These are phyloP conservation scores for Porogramme epimiltina DNA, from an alignment of 1,284 basidiomycete genomes.

Conservation along the genomic window DNA sequence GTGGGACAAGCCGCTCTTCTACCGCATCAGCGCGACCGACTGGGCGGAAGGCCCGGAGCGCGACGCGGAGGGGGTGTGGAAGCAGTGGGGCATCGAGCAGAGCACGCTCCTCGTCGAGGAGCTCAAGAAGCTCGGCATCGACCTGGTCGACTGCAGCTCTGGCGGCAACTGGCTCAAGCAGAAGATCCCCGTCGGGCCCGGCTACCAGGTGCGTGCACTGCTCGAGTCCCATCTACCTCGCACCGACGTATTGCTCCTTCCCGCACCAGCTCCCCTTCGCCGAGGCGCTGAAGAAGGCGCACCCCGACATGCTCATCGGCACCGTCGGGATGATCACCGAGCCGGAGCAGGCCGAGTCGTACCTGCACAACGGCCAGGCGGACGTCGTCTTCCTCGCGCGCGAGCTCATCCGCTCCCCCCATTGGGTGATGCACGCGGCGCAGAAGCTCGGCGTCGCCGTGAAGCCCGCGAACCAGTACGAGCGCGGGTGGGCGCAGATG, in stretches of 20 bases:
- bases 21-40: constrained; percentile 74
- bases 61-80: constrained; percentile 56
- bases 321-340: constrained; percentile 78
- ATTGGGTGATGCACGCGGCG: constrained; percentile 59
- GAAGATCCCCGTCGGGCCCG: constrained; percentile 58
- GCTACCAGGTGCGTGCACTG: constrained; percentile 57
- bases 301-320: constrained; percentile 57
- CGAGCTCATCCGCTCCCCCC: constrained; percentile 61
- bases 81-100: constrained; percentile 80
- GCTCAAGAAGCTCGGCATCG: constrained; percentile 64
- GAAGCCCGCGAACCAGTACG: constrained; percentile 69
- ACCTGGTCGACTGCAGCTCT: constrained; percentile 71
- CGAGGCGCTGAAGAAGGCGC: constrained; percentile 64
- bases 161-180: constrained; percentile 71
- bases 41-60: constrained; percentile 77
- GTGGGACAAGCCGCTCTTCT: constrained; percentile 77
- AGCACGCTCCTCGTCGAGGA: constrained; percentile 60
- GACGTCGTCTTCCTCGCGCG: constrained; percentile 73
- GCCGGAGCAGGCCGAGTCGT: constrained; percentile 64
- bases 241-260: too few relatives aligned
- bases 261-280: constrained; percentile 65
- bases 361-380: constrained; percentile 64
- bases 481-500: constrained; percentile 59
- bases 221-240: neutral
- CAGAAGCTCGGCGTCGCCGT: constrained; percentile 55